A percentile compares a stretch with the other conserved stretches of the same genome.
phyloP scores from a whole-genome alignment of 1,284 basidiomycete species.

The Naganishia sp. region DNA sequence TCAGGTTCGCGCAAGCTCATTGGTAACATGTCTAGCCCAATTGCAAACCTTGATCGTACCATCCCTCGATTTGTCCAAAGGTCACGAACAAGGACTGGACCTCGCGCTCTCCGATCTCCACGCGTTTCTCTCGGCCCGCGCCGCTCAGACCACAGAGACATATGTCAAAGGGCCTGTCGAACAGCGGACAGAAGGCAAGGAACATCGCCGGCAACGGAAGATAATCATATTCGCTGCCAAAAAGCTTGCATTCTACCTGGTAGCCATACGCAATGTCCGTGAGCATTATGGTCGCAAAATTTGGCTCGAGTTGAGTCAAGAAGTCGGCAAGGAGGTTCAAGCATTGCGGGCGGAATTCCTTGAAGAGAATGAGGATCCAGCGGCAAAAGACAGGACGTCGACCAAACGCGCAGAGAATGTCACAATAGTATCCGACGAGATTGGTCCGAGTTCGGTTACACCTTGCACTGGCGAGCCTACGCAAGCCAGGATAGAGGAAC shows the following conservation, averaged over 20 bases:
- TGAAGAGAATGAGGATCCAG: conserved; percentile 23
- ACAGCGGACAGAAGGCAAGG: background rate
- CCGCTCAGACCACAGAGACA: conserved; percentile 1
- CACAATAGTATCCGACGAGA: background rate
- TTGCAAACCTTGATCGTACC: conserved; percentile 42
- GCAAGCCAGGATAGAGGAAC: conserved; percentile 18
- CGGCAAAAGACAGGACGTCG: background rate
- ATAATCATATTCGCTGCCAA: conserved; percentile 31
- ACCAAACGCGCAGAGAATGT: no score
- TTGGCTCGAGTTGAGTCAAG: conserved; percentile 43
- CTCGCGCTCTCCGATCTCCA: conserved; percentile 44
- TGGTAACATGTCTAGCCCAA: conserved; percentile 37
- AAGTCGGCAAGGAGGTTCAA: conserved; percentile 38
- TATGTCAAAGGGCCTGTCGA: background rate
- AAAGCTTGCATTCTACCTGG: conserved; percentile 49
- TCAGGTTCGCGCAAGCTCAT: background rate
- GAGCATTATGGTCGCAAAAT: conserved; percentile 33
- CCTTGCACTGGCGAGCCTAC: background rate
- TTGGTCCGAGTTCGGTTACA: background rate
- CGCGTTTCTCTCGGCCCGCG: conserved; percentile 34
- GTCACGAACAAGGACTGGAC: conserved; percentile 36
- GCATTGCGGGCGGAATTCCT: conserved; percentile 26
- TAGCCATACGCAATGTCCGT: conserved; percentile 38
- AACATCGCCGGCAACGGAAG: background rate
- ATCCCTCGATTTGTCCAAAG: conserved; percentile 39